Evolutionary conservation across 1,284 basidiomycete genomes (phyloP), one percentile per base, ranked within the genome.

Genomic region (Pseudozyma sp.): DNA sequence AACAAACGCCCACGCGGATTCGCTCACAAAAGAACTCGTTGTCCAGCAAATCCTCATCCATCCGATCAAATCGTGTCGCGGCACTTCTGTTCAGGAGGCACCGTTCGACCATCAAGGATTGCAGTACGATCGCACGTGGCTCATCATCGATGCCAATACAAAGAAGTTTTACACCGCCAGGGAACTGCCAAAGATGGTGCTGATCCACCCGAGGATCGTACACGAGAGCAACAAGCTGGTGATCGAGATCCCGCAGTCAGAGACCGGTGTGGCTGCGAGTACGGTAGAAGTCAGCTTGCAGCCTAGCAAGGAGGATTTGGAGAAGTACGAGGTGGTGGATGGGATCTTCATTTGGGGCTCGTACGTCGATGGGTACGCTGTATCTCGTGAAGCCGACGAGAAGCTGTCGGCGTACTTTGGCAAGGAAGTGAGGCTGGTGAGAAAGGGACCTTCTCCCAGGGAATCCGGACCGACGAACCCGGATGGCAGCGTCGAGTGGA

Each of bases 61-160:
- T 47, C 80, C 80, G 17, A 81, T 81, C 74, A 81, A 81, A 43
- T 77, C 75, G 13, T 81, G 80, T 62, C 52, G 59, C n/a, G 78
- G 78, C 34, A 77, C 75, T 19, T 71, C 69, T 13, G 80, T 81
- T 14, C 53, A 68, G 16, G 51, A 68, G 39, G 68, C 76, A 1
- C 44, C 54, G 16, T 79, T 71, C 54, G 72, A 78, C 44, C 66
- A 75, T 11, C 58, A 66, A 29, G 79, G 79, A 11, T 54, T 81
- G 42, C 56, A 68, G 31, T 81, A 76, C 54, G 80, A 81, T 49
- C 71, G 80, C 16, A 75, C 80, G 13, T 81, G 79, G 75, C 72
- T 81, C 69, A 78, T 81, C 68, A 78, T 80, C 64, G 77, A 78
- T 48, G 64, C 76, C 1, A 42, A 67, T 19, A 69, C 71, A 2